Evolutionary conservation across 495 filamentous ascomycete species (phyloP).

Genomic region (Penicillium herquei): DNA sequence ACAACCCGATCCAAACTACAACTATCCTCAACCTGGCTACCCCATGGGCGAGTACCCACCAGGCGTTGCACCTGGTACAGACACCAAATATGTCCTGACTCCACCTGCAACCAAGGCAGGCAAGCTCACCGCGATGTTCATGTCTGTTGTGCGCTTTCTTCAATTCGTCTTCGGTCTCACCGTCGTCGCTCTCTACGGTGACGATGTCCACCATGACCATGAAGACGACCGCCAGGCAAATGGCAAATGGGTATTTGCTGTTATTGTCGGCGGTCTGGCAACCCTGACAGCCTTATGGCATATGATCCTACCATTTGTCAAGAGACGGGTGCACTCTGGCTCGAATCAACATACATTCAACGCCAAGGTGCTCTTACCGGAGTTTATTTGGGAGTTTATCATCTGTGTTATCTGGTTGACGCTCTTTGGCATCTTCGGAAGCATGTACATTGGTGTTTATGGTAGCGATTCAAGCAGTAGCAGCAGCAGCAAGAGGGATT

Average conservation of each 20-base stretch:
- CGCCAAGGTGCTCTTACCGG: constrained; percentile 24
- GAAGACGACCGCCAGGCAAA: constrained; percentile 49
- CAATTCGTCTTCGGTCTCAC: constrained; percentile 73
- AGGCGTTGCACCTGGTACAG: constrained; percentile 18
- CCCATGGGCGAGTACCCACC: constrained; percentile 23
- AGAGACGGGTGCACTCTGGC: too few species aligned
- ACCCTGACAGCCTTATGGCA: constrained; percentile 62
- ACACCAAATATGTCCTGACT: constrained; percentile 12
- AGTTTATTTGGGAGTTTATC: constrained; percentile 68
- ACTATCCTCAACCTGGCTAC: constrained; percentile 10
- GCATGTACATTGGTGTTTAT: constrained; percentile 71
- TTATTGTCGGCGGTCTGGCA: constrained; percentile 59
- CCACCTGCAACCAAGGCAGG: constrained; percentile 12
- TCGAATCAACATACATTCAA: too few species aligned
- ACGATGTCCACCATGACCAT: constrained; percentile 61
- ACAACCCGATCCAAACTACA: constrained; percentile 13
- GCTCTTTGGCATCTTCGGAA: constrained; percentile 79
- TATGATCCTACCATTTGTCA: constrained; percentile 50
- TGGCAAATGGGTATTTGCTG: constrained; percentile 76
- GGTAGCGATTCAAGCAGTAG: constrained; percentile 22
- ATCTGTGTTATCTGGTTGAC: constrained; percentile 73
- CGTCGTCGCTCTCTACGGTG: constrained; percentile 76
- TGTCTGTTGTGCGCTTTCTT: constrained; percentile 57
- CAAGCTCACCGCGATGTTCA: constrained; percentile 14
- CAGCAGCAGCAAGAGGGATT: constrained; percentile 44